Conservation (phyloP, 2,329 filamentous ascomycete species). For the Chaetothyriales sp. region DNA sequence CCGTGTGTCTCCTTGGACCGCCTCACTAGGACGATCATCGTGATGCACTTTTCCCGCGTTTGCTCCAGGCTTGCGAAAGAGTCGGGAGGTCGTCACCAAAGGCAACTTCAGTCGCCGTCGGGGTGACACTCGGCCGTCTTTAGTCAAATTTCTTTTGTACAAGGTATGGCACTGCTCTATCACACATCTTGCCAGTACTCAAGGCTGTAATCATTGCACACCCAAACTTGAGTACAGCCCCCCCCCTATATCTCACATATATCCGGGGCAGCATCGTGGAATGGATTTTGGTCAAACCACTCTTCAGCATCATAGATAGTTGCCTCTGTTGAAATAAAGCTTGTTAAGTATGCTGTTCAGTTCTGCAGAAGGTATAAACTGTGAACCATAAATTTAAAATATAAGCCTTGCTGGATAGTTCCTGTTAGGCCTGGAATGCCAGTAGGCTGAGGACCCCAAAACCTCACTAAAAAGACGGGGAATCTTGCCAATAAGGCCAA, state of each 20-base stretch:
- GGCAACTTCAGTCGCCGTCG: too few relatives aligned
- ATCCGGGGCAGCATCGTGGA: constrained; percentile 2
- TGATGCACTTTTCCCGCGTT: too few relatives aligned
- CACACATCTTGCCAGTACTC: neutral
- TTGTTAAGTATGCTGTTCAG: constrained; percentile 2
- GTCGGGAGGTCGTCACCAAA: too few relatives aligned
- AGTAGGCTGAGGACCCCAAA: too few relatives aligned
- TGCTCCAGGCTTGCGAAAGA: too few relatives aligned
- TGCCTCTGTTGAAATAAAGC: constrained; percentile 3
- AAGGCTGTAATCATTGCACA: neutral
- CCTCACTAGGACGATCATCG: too few relatives aligned
- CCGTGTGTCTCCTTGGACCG: too few relatives aligned
- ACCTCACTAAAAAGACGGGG: too few relatives aligned
- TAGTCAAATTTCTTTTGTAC: neutral
- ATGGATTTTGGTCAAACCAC: constrained; percentile 4
- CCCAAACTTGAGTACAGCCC: neutral
- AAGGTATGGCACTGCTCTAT: neutral
- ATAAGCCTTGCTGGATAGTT: too few relatives aligned
- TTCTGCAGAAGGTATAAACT: neutral
- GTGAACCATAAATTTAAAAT: neutral
- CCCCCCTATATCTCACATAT: neutral
- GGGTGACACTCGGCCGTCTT: neutral
- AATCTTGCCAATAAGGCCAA: too few relatives aligned
- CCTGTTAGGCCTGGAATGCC: too few relatives aligned
- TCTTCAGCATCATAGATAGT: constrained; percentile 5